Evolutionary conservation across 140 eudicot genomes (phyloP), one percentile per base, ranked within the genome.

Genomic region (Bidens hawaiensis): DNA sequence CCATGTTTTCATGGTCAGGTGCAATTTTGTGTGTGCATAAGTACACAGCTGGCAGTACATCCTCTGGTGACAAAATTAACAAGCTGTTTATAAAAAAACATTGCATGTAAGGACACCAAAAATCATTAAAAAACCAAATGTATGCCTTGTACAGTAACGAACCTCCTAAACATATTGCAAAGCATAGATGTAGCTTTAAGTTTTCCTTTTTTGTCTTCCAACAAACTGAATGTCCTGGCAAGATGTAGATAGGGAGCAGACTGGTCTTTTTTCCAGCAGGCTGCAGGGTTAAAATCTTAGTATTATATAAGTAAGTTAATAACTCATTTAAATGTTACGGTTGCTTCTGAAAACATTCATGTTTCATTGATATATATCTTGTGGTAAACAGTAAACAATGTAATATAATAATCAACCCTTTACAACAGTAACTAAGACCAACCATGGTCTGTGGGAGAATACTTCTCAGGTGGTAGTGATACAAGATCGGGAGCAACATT

Each of bases 151-250:
- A 53, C 70, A 66, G 68, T 36, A 70, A 59, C 78, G 65, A 22
- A 91, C 99, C 99, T 94, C 77, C 99, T 85, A 79, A 94, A 94
- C 99, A 94, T 94, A 78, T 94, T 94, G 76, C 97, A 94, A 10
- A 94, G 79, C 86, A 94, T 88, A 27, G 87, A 79, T 47, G 90
- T 88, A 63, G 97, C 99, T 81, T 62, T 88, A 55, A 85, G 77
- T 79, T 83, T 88, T 51, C 99, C 97, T 81, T 83, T 94, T 78
- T 88, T 90, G 28, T 73, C 81, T 64, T 88, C 94, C 66, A 94
- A 78, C 64, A 88, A 69, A 25, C 81, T 84, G 67, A 94, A 88
- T 72, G 94, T 88, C 58, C 94, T 84, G 61, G 99, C 88, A 43
- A 94, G 72, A 76, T 88, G 97, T 70, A 94, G 68, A 75, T 85